A percentile compares a stretch with the other conserved stretches of the same genome.
These are phyloP conservation scores for Ambrosia hybrid DNA, from an alignment of 140 eudicot genomes.

Conservation along the genomic window DNA sequence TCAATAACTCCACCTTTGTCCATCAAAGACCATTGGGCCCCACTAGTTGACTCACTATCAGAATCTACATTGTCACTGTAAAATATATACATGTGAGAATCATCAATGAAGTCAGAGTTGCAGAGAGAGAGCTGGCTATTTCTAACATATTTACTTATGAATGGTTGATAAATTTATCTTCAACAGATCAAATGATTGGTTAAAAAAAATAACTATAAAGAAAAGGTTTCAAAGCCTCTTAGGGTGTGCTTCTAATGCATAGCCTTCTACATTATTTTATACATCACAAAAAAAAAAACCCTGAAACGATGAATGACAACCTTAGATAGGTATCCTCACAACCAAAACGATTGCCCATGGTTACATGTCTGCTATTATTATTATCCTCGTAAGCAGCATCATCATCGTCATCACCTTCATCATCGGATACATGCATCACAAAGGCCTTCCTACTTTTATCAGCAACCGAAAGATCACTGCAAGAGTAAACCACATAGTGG, in stretches of 20 bases:
- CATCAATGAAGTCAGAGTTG: neutral
- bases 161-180: neutral
- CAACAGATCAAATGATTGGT: slow-evolving; percentile 3
- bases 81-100: slow-evolving; percentile 20
- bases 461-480: slow-evolving; percentile 44
- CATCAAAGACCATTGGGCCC: slow-evolving; percentile 51
- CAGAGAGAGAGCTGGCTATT: neutral
- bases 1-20: slow-evolving; percentile 73
- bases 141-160: neutral
- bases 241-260: too few relatives aligned
- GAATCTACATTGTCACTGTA: slow-evolving; percentile 60
- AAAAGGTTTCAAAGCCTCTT: too few relatives aligned
- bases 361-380: slow-evolving; percentile 22
- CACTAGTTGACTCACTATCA: slow-evolving; percentile 43
- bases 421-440: slow-evolving; percentile 68
- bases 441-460: slow-evolving; percentile 47
- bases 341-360: slow-evolving; percentile 47
- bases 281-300: neutral
- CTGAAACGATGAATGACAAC: slow-evolving; percentile 35
- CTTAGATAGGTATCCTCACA: slow-evolving; percentile 65
- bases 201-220: neutral
- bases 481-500: neutral
- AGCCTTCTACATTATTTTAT: neutral
- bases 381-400: slow-evolving; percentile 30
- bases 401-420: slow-evolving; percentile 39